Percentiles rank a stretch among this genome's conserved stretches.
phyloP scores from a whole-genome alignment of 768 basidiomycete genomes.

The Mycena leptocephala region DNA sequence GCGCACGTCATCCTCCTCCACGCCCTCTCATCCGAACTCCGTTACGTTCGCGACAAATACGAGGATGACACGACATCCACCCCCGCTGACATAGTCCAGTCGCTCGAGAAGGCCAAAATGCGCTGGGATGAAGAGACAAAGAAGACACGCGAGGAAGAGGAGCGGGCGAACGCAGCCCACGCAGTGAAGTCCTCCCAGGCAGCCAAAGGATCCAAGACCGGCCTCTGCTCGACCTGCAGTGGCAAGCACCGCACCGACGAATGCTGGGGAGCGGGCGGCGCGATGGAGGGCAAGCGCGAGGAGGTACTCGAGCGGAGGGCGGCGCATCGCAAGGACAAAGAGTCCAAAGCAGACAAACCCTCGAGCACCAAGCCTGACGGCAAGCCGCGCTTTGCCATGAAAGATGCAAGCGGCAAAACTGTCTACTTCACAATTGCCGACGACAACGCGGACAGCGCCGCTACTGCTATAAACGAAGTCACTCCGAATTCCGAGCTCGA shows the following conservation, averaged over 20 bases:
- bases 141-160: not conserved
- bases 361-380: not conserved
- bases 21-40: conserved; percentile 25
- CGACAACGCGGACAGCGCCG: not conserved
- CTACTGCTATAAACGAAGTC: not conserved
- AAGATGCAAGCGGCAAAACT: not conserved
- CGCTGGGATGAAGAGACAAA: not conserved
- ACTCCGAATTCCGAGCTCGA: not conserved
- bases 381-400: not conserved
- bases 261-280: conserved; percentile 16
- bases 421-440: conserved; percentile 8
- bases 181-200: too few species aligned
- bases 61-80: conserved; percentile 20
- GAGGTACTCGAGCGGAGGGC: not conserved
- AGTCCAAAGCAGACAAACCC: not conserved
- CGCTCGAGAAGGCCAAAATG: not conserved
- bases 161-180: conserved; percentile 16
- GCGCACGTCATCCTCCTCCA: conserved; percentile 31
- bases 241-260: not conserved
- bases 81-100: not conserved
- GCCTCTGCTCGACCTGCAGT: not conserved
- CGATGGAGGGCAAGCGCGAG: conserved; percentile 18
- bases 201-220: not conserved
- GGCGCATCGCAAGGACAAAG: not conserved
- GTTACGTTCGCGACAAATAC: conserved; percentile 13